A percentile compares a stretch with the other conserved stretches of the same genome.
Evolutionary conservation across 2,329 filamentous ascomycete species (phyloP).

Genomic region (Fusarium annulatum): DNA sequence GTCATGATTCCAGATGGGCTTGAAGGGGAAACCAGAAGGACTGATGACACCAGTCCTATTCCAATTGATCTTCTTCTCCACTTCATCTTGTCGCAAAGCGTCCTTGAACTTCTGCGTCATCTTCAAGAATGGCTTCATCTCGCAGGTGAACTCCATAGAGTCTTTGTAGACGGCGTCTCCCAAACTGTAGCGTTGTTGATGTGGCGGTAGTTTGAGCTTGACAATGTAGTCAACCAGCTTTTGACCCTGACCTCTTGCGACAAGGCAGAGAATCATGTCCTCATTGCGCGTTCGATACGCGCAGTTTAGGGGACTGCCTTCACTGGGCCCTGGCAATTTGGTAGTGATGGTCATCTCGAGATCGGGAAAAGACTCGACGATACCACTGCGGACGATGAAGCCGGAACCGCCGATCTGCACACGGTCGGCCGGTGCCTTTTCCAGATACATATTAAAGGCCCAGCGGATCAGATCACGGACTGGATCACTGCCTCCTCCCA

Average conservation of each 20-base stretch:
- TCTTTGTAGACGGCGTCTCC: neutral
- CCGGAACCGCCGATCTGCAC: neutral
- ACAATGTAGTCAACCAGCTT: neutral
- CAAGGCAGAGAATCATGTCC: neutral
- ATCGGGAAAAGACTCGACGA: neutral
- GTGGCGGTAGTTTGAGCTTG: neutral
- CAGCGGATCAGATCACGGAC: neutral
- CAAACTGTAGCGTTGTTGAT: neutral
- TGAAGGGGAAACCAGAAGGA: neutral
- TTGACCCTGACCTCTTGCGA: accelerated
- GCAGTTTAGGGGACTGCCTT: accelerated
- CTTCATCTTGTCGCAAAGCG: neutral
- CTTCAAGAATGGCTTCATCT: neutral
- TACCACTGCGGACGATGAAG: neutral
- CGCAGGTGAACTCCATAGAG: accelerated
- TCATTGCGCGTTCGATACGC: neutral
- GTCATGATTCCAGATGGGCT: neutral
- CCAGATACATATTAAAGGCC: accelerated
- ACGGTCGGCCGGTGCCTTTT: neutral
- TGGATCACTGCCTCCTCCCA: neutral
- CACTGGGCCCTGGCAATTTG: neutral
- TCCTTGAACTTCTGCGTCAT: neutral
- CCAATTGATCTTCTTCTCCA: neutral
- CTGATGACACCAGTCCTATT: neutral
- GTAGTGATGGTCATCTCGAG: neutral